Conservation (phyloP, 1,284 basidiomycete species). For the Pseudozyma hubeiensis region DNA sequence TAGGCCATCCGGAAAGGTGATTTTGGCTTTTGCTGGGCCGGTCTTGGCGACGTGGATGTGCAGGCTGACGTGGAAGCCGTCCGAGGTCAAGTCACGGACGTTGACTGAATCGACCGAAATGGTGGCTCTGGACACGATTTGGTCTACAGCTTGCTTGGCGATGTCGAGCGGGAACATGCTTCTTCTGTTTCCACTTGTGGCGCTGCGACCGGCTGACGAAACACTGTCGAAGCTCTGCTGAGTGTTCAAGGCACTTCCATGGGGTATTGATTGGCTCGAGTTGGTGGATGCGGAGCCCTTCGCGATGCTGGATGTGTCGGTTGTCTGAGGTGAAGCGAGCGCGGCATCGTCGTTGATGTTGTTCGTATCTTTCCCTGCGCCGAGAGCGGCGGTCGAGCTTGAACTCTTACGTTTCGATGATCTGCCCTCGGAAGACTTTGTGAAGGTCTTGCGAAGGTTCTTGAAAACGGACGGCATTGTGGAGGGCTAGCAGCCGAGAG, state of each 20-base stretch:
- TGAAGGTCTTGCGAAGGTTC: slow-evolving; percentile 24
- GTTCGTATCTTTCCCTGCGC: neutral
- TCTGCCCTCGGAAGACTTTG: slow-evolving; percentile 14
- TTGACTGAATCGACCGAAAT: slow-evolving; percentile 33
- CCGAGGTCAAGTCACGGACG: slow-evolving; percentile 17
- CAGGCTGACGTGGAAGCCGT: slow-evolving; percentile 33
- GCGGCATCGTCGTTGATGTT: neutral
- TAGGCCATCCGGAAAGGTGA: slow-evolving; percentile 46
- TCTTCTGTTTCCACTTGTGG: slow-evolving; percentile 1
- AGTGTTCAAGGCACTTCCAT: slow-evolving; percentile 2
- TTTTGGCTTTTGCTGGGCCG: slow-evolving; percentile 49
- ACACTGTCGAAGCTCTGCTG: slow-evolving; percentile 15
- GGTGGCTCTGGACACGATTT: slow-evolving; percentile 41
- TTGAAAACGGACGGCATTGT: slow-evolving; percentile 43
- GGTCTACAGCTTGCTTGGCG: slow-evolving; percentile 36
- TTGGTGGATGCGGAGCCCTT: slow-evolving; percentile 9
- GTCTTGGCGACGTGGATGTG: slow-evolving; percentile 33
- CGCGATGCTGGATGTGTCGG: slow-evolving; percentile 8
- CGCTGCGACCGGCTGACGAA: neutral
- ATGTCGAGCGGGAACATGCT: slow-evolving; percentile 30
- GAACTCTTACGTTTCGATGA: slow-evolving; percentile 12
- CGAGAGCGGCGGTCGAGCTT: neutral
- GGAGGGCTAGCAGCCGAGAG: neutral
- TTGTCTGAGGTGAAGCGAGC: slow-evolving; percentile 7
- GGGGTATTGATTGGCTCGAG: neutral